Base-by-base conservation (phyloP, 2,329 filamentous ascomycete genomes). In the Pestalotiopsis sp. region DNA sequence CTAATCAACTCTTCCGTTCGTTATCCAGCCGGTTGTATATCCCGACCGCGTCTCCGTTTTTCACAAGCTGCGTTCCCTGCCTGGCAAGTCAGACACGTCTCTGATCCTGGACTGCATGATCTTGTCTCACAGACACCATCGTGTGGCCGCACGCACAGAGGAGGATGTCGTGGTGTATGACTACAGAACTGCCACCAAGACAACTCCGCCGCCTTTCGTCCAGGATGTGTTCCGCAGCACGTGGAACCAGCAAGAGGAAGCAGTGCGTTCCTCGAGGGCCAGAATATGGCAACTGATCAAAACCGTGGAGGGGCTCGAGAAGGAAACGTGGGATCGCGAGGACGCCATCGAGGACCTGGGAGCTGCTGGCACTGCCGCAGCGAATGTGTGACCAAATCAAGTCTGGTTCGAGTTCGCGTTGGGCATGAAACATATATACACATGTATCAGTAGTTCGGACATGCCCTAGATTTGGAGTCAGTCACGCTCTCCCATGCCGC, bases 141-240 rank as follows among this genome's bases (percentile, higher is more conserved):
- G 94, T 23, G 84, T 89, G 14, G 92, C 93, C 9, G 94, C 94
- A 3, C 84, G 91, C 58, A 92, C 92, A 68, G 84, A 89, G 36
- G 95, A 98, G 80, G 92, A 95, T 72, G 89, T 93, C 68, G 91
- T 93, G 11, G 84, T 93, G 0, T 97, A 96, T 80, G 92, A 97
- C 80, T 93, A 94, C 78, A 81, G 78, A 38, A 77, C 80, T 31
- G 87, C 81, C 11, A 84, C 82, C 76, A 93, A 91, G 80, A 84
- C 84, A 1, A 75, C 82, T 2, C 78, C 93, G 60, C 85, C 84
- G 63, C 80, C 83, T 0, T 93, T 91, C 73, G 89, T 93, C 82
- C 76, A 89, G 59, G 82, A 87, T 7, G 85, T 87, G 61, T 89
- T 94, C 73, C 80, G 81, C 66, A 79, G 85, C 62, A 89, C 87